Evolutionary conservation across 2,329 filamentous ascomycete species (phyloP), one percentile per base, ranked within the genome.

Genomic region (Aspergillus sp.): DNA sequence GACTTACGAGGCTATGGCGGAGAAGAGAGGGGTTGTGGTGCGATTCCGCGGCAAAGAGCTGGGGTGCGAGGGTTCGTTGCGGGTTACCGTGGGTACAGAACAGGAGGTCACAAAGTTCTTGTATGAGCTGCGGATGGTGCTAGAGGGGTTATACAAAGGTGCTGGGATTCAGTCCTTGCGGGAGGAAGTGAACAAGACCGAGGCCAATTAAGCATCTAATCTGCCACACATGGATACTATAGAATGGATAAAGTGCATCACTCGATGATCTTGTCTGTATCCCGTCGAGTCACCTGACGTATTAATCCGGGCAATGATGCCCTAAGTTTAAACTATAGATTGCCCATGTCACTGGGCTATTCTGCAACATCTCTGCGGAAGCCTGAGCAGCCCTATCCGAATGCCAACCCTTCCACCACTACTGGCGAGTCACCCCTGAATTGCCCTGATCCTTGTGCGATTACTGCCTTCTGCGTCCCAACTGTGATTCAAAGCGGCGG

Each of bases 51-150:
- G 93, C 42, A 94, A 90, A 71, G 93, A 98, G 73, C 75, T 86
- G 54, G 91, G 90, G 4, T 98, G 93, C 64, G 67, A 83, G 38
- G 93, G 91, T 0, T 96, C 91, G 61, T 69, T 98, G 65, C 80
- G 93, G 46, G 88, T 97, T 55, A 98, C 93, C 0, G 81, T 98
- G 8, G 93, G 93, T 10, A 97, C 91, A 0, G 86, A 94, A 65
- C 71, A 80, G 1, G 93, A 98, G 68, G 87, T 94, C 6, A 83
- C 83, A 28, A 77, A 83, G 49, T 88, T 97, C 61, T 64, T 98
- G 57, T 70, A 73, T 19, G 83, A 90, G 56, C 68, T 96, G 26
- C 72, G 71, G 54, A 51, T 63, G 52, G 68, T 82, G 52, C 50
- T 82, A 61, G 54, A 67, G 59, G 62, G 75, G 41, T 60, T 80